Evolutionary conservation across 441 rosid genomes (phyloP).

Genomic region (Breynia disticha): DNA sequence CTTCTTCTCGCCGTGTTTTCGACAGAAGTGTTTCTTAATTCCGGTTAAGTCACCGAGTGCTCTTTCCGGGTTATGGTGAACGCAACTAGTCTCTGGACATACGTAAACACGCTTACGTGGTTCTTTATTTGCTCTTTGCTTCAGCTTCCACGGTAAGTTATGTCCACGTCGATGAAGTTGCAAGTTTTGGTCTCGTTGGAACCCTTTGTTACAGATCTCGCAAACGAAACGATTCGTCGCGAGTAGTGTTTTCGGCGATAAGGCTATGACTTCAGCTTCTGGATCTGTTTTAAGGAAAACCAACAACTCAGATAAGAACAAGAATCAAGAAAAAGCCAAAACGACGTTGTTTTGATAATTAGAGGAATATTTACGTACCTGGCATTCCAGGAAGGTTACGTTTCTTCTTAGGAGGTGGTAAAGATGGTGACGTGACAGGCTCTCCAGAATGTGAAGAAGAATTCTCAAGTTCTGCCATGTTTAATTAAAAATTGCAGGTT

Average conservation of each 20-base stretch:
- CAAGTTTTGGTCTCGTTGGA: constrained; percentile 68
- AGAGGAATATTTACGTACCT: constrained; percentile 19
- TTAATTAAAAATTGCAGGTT: constrained; percentile 5
- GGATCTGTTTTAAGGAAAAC: constrained; percentile 40
- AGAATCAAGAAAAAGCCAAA: background rate
- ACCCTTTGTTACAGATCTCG: constrained; percentile 72
- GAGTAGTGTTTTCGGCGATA: constrained; percentile 49
- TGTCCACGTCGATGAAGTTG: constrained; percentile 86
- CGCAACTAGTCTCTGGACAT: constrained; percentile 59
- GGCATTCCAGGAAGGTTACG: constrained; percentile 78
- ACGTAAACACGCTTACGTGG: constrained; percentile 52
- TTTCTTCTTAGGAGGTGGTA: constrained; percentile 40
- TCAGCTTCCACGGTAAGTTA: constrained; percentile 68
- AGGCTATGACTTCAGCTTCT: constrained; percentile 53
- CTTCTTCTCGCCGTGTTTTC: constrained; percentile 73
- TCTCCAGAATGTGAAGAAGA: constrained; percentile 36
- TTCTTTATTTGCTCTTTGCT: constrained; percentile 43
- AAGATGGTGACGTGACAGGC: constrained; percentile 6
- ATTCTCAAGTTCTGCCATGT: constrained; percentile 30
- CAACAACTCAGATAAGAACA: constrained; percentile 1
- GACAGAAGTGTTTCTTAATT: constrained; percentile 60
- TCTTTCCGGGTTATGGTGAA: constrained; percentile 52
- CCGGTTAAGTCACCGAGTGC: constrained; percentile 79
- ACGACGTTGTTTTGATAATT: background rate
- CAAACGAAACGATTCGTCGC: constrained; percentile 64